A percentile compares a stretch with the other conserved stretches of the same genome.
phyloP scores from a whole-genome alignment of 176 grass and related monocot genomes.

The Oryza glaberrima region DNA sequence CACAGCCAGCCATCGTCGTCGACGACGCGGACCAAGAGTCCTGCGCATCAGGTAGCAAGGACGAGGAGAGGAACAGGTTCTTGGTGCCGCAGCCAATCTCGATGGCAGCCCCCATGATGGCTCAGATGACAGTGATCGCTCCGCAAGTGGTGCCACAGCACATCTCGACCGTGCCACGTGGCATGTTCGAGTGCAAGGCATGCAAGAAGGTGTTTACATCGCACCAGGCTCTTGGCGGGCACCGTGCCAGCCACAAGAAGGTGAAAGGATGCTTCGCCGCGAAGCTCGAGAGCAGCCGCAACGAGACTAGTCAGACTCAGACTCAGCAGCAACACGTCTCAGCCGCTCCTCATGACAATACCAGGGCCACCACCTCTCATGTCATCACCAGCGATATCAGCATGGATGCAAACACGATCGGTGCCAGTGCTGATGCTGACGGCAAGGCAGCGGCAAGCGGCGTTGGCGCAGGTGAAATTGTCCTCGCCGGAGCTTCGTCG shows the following conservation, averaged over 20 bases:
- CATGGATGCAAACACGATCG: background rate
- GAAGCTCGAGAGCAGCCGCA: constrained; percentile 45
- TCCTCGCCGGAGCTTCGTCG: background rate
- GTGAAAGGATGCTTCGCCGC: constrained; percentile 86
- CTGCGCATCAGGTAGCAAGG: constrained; percentile 36
- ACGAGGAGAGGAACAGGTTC: constrained; percentile 21
- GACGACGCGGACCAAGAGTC: constrained; percentile 45
- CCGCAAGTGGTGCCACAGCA: constrained; percentile 23
- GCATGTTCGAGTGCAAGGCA: constrained; percentile 79
- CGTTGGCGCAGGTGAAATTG: background rate
- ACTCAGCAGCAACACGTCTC: background rate
- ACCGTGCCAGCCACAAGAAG: constrained; percentile 88
- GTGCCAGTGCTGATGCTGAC: background rate
- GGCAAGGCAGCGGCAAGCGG: background rate
- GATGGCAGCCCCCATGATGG: background rate
- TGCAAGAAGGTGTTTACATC: constrained; percentile 91
- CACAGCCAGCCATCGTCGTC: background rate
- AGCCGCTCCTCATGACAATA: background rate
- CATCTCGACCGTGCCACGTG: constrained; percentile 33
- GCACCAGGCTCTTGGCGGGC: constrained; percentile 84
- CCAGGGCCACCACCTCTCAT: background rate
- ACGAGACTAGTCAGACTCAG: background rate
- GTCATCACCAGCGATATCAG: background rate
- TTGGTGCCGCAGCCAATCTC: constrained; percentile 29
- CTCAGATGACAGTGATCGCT: background rate